Percentiles rank a stretch among this genome's conserved stretches.
These are phyloP conservation scores for Pyrus betulifolia DNA, from an alignment of 306 rosid genomes.

Conservation along the genomic window DNA sequence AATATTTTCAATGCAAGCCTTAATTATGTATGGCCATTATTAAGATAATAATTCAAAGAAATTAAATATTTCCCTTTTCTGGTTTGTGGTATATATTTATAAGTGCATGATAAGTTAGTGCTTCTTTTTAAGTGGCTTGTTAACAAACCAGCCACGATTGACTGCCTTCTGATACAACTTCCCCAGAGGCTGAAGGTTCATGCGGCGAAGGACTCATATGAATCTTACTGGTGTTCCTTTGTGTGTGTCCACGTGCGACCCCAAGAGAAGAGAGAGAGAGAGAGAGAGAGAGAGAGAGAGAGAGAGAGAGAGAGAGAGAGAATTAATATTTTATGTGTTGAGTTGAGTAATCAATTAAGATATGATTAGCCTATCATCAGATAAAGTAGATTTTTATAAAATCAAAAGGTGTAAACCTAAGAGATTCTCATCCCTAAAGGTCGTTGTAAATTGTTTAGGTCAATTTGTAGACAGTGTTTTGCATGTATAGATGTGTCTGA, in stretches of 20 bases:
- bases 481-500: conserved; percentile 4
- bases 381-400: conserved; percentile 18
- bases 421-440: conserved; percentile 13
- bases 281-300: no score
- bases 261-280: neutral
- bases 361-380: conserved; percentile 32
- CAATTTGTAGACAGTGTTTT: neutral
- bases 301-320: no score
- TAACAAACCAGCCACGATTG: neutral
- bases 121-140: neutral
- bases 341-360: conserved; percentile 4
- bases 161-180: neutral
- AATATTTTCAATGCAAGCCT: neutral
- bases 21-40: neutral
- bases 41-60: neutral
- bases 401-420: conserved; percentile 1
- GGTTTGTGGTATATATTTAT: neutral
- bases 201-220: neutral
- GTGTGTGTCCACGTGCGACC: neutral
- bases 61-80: neutral
- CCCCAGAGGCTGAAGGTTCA: neutral
- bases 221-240: neutral
- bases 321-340: neutral
- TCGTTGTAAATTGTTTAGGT: neutral
- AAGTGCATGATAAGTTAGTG: neutral